Evolutionary conservation across 176 grass and related monocot genomes (phyloP).

Genomic region (Bromus sterilis): DNA sequence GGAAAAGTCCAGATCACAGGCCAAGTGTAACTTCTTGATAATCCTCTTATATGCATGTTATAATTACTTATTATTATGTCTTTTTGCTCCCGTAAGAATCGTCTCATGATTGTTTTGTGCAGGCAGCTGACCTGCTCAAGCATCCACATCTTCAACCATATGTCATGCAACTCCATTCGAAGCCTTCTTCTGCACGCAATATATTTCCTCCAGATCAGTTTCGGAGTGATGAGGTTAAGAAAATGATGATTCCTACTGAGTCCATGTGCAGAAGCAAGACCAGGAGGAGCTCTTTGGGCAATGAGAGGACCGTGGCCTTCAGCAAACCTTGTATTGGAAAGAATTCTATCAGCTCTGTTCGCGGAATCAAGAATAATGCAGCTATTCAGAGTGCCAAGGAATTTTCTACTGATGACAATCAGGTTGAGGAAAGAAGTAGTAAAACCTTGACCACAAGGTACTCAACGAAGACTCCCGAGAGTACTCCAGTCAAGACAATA

Average conservation of each 20-base stretch:
- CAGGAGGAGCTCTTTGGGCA: slow-evolving; percentile 45
- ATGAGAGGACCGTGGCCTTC: slow-evolving; percentile 42
- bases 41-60: background rate
- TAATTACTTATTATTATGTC: too few species aligned
- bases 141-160: slow-evolving; percentile 69
- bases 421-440: slow-evolving; percentile 30
- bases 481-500: slow-evolving; percentile 30
- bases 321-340: slow-evolving; percentile 33
- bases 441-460: slow-evolving; percentile 28
- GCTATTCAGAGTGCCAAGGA: slow-evolving; percentile 1
- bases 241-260: slow-evolving; percentile 37
- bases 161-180: slow-evolving; percentile 74
- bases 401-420: slow-evolving; percentile 18
- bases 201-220: slow-evolving; percentile 21
- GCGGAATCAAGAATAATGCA: slow-evolving; percentile 8
- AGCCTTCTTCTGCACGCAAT: slow-evolving; percentile 31
- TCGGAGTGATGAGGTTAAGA: slow-evolving; percentile 37
- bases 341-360: slow-evolving; percentile 27
- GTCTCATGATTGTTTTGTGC: slow-evolving; percentile 9
- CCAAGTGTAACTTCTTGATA: slow-evolving; percentile 40
- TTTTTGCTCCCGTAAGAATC: background rate
- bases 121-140: slow-evolving; percentile 78
- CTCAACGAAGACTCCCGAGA: slow-evolving; percentile 26
- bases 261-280: slow-evolving; percentile 32
- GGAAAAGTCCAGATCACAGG: slow-evolving; percentile 75